phyloP scores from a whole-genome alignment of 257 asterid species.

The Euphrasia confusa region DNA sequence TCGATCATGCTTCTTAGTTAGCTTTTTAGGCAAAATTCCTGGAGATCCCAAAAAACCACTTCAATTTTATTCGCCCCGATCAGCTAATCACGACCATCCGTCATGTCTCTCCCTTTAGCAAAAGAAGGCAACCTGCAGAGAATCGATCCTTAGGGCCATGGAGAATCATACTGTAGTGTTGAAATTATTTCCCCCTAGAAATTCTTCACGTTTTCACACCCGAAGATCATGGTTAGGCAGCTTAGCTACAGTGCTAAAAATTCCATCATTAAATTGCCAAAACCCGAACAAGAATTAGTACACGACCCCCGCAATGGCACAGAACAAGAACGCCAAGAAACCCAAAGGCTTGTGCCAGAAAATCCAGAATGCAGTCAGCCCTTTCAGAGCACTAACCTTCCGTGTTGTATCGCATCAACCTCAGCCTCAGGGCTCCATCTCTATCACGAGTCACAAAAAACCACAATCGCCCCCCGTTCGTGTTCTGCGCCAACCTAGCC shows the following conservation, averaged over 20 bases:
- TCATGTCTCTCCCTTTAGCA: neutral
- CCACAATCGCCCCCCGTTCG: slow-evolving; percentile 14
- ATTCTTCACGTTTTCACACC: slow-evolving; percentile 24
- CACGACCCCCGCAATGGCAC: slow-evolving; percentile 25
- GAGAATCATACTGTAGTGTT: slow-evolving; percentile 7
- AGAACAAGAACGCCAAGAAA: slow-evolving; percentile 20
- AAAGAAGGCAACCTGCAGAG: slow-evolving; percentile 9
- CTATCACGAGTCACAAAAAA: neutral
- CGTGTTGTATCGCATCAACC: slow-evolving; percentile 5
- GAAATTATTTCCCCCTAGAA: slow-evolving; percentile 13
- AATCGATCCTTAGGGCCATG: slow-evolving; percentile 25
- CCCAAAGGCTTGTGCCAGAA: slow-evolving; percentile 27
- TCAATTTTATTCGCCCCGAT: neutral
- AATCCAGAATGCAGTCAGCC: slow-evolving; percentile 32
- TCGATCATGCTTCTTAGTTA: neutral
- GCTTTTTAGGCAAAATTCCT: neutral
- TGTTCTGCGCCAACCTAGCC: slow-evolving; percentile 15
- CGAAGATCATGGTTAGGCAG: slow-evolving; percentile 10
- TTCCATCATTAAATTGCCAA: neutral
- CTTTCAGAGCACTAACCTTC: slow-evolving; percentile 25
- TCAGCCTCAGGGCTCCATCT: slow-evolving; percentile 5
- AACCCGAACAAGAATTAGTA: neutral
- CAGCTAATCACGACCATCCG: neutral
- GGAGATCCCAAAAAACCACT: neutral
- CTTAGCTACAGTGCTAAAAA: neutral